These are phyloP conservation scores for Annulohypoxylon truncatum DNA, from an alignment of 2,329 filamentous ascomycete genomes.

Conservation along the genomic window DNA sequence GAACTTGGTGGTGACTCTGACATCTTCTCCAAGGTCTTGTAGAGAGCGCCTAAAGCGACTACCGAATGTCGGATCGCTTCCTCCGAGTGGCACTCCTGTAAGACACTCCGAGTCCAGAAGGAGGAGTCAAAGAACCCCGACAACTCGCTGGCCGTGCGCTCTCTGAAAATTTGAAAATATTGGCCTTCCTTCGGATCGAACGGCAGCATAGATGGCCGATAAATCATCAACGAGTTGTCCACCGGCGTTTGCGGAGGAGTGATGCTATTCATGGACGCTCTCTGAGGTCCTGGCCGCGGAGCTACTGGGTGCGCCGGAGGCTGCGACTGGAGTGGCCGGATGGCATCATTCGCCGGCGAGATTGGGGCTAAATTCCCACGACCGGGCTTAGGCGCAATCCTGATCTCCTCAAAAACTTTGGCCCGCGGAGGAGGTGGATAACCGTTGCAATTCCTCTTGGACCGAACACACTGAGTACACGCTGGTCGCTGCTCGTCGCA, in stretches of 20 bases:
- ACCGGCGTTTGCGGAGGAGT: constrained; percentile 54
- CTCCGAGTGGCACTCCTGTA: constrained; percentile 72
- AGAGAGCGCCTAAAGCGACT: constrained; percentile 73
- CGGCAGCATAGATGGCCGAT: constrained; percentile 61
- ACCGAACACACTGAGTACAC: constrained; percentile 69
- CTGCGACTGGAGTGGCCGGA: constrained; percentile 24
- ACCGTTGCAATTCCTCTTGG: constrained; percentile 69
- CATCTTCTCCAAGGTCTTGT: constrained; percentile 72
- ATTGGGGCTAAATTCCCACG: constrained; percentile 14
- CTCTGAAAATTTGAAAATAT: constrained; percentile 72
- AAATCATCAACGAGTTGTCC: constrained; percentile 49
- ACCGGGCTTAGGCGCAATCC: constrained; percentile 45
- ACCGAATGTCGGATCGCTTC: constrained; percentile 73
- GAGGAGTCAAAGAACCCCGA: constrained; percentile 74
- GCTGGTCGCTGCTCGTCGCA: constrained; percentile 72
- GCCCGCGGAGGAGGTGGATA: constrained; percentile 69
- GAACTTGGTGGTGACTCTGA: constrained; percentile 63
- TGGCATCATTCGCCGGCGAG: constrained; percentile 6
- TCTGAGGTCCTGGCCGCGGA: not conserved
- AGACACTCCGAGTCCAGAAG: constrained; percentile 72
- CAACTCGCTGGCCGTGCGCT: constrained; percentile 70
- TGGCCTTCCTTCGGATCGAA: constrained; percentile 64
- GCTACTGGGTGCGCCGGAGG: constrained; percentile 21
- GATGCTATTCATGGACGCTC: constrained; percentile 14
- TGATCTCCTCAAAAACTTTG: constrained; percentile 58